Evolutionary conservation across 2,329 filamentous ascomycete genomes (phyloP).

Genomic region (Penicillium paneum): DNA sequence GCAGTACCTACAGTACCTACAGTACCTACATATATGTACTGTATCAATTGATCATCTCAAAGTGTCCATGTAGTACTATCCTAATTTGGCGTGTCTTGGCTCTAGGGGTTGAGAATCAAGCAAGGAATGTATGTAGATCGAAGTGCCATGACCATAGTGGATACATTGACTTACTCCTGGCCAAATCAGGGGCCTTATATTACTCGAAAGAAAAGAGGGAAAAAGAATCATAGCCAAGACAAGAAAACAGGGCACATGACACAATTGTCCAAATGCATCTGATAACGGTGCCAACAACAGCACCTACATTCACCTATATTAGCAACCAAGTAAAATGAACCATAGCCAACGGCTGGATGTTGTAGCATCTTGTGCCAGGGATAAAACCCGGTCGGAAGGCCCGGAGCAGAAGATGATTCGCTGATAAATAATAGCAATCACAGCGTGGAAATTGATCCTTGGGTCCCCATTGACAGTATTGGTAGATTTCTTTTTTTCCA

Average conservation of each 20-base stretch:
- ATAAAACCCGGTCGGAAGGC: constrained; percentile 14
- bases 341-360: neutral
- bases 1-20: too few relatives aligned
- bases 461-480: neutral
- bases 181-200: neutral
- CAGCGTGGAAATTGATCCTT: neutral
- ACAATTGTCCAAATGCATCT: neutral
- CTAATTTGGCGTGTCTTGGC: neutral
- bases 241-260: too few relatives aligned
- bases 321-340: neutral
- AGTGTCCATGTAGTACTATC: neutral
- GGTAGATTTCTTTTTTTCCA: neutral
- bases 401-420: constrained; percentile 18
- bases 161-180: neutral
- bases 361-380: neutral
- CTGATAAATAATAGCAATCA: neutral
- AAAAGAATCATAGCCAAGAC: neutral
- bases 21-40: too few relatives aligned
- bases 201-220: neutral
- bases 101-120: neutral
- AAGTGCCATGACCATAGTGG: neutral
- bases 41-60: neutral
- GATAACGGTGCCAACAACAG: neutral
- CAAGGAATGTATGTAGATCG: neutral
- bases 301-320: neutral